These are phyloP conservation scores for Cytospora schulzeri DNA, from an alignment of 2,329 filamentous ascomycete species.

Conservation along the genomic window DNA sequence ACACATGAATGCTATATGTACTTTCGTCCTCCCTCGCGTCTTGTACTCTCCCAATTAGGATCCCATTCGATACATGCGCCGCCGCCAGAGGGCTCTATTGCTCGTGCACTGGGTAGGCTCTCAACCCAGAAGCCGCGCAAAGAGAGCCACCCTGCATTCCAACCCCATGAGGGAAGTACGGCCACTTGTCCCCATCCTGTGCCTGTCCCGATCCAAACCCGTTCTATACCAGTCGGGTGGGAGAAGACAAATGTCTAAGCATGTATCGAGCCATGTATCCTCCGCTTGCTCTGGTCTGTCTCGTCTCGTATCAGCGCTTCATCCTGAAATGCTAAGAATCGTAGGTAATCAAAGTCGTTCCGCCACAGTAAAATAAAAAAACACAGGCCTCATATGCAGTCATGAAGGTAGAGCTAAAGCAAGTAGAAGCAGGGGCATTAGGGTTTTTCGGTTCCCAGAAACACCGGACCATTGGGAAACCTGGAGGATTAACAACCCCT, in stretches of 20 bases:
- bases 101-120: not conserved
- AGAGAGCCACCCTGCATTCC: slow-evolving; percentile 4
- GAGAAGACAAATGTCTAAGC: slow-evolving; percentile 8
- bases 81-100: not conserved
- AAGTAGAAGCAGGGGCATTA: slow-evolving; percentile 22
- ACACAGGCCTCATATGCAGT: slow-evolving; percentile 16
- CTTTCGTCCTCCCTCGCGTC: not conserved
- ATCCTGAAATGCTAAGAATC: slow-evolving; percentile 12
- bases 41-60: slow-evolving; percentile 12
- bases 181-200: slow-evolving; percentile 1
- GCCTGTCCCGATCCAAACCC: slow-evolving; percentile 9
- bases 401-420: slow-evolving; percentile 3
- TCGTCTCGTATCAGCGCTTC: slow-evolving; percentile 17
- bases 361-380: slow-evolving; percentile 3
- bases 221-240: slow-evolving; percentile 18
- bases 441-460: slow-evolving; percentile 20
- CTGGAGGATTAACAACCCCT: slow-evolving; percentile 20
- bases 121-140: slow-evolving; percentile 14
- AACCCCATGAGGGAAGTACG: not conserved
- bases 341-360: slow-evolving; percentile 13
- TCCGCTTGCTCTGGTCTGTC: slow-evolving; percentile 16
- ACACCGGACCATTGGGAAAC: slow-evolving; percentile 4
- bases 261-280: slow-evolving; percentile 19
- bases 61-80: slow-evolving; percentile 7
- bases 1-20: slow-evolving; percentile 2